A percentile compares a stretch with the other conserved stretches of the same genome.
Conservation (phyloP, 345 rosid genomes). For the Eucalyptus sp. region DNA sequence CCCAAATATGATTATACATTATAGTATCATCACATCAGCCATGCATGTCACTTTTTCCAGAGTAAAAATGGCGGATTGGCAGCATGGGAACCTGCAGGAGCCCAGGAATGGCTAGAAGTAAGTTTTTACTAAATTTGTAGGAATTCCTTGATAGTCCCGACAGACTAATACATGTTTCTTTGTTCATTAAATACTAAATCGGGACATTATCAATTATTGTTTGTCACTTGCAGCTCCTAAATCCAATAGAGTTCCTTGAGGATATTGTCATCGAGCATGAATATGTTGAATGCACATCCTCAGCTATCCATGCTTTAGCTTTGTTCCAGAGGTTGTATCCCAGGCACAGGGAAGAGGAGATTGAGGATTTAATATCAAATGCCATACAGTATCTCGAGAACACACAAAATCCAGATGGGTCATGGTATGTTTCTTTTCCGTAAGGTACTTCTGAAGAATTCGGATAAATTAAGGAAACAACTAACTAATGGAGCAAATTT, state of each 20-base stretch:
- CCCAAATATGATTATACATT: background rate
- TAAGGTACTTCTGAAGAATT: background rate
- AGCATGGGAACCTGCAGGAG: slow-evolving; percentile 55
- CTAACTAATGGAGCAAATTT: background rate
- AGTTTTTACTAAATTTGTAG: slow-evolving; percentile 2
- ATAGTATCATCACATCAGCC: background rate
- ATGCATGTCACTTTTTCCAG: slow-evolving; percentile 6
- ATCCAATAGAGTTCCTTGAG: slow-evolving; percentile 44
- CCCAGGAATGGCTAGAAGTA: slow-evolving; percentile 42
- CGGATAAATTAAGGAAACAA: background rate
- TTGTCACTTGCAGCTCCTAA: slow-evolving; percentile 25
- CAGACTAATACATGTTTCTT: background rate
- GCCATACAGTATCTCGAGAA: slow-evolving; percentile 15
- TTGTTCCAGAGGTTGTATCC: slow-evolving; percentile 35
- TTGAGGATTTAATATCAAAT: slow-evolving; percentile 26
- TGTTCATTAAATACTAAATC: background rate
- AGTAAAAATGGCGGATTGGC: slow-evolving; percentile 48
- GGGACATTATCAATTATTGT: background rate
- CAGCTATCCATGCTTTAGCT: slow-evolving; percentile 22
- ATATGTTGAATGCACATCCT: slow-evolving; percentile 40
- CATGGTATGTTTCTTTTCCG: slow-evolving; percentile 15
- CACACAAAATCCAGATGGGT: slow-evolving; percentile 39
- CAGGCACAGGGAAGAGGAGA: slow-evolving; percentile 26
- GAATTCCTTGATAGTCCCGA: background rate
- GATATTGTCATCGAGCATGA: slow-evolving; percentile 31